Evolutionary conservation across 176 grass and related monocot genomes (phyloP).

Genomic region (Oryza coarctata): DNA sequence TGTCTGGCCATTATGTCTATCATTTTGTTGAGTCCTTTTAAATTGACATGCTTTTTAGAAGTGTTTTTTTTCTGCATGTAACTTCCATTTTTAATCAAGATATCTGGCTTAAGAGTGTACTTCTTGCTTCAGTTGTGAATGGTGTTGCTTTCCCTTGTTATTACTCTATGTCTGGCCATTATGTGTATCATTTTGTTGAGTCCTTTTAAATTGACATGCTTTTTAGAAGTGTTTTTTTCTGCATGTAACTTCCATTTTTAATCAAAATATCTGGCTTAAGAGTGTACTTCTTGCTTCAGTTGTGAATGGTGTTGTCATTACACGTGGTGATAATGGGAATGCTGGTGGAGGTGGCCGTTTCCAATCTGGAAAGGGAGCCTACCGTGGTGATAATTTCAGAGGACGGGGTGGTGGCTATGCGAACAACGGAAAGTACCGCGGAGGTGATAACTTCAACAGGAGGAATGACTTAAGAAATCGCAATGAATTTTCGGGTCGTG

Average conservation of each 20-base stretch:
- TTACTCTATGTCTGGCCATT: background rate
- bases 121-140: too few relatives aligned
- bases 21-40: background rate
- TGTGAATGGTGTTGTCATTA: slow-evolving; percentile 35
- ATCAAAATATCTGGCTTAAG: background rate
- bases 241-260: background rate
- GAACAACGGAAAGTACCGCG: slow-evolving; percentile 43
- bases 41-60: background rate
- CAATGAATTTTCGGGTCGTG: slow-evolving; percentile 41
- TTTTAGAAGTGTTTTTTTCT: background rate
- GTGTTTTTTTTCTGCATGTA: background rate
- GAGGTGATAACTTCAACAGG: slow-evolving; percentile 19
- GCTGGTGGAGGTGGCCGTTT: slow-evolving; percentile 33
- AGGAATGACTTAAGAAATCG: slow-evolving; percentile 46
- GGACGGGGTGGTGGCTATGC: slow-evolving; percentile 37
- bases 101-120: too few relatives aligned
- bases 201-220: background rate
- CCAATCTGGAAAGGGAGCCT: slow-evolving; percentile 43
- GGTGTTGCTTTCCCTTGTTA: background rate
- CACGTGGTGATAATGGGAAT: background rate
- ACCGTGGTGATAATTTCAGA: slow-evolving; percentile 57
- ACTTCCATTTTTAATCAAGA: background rate
- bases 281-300: slow-evolving; percentile 4
- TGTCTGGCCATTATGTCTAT: background rate
- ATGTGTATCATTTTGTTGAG: background rate